Evolutionary conservation across 1,284 basidiomycete genomes (phyloP).

Genomic region (Ceratobasidium sp.): DNA sequence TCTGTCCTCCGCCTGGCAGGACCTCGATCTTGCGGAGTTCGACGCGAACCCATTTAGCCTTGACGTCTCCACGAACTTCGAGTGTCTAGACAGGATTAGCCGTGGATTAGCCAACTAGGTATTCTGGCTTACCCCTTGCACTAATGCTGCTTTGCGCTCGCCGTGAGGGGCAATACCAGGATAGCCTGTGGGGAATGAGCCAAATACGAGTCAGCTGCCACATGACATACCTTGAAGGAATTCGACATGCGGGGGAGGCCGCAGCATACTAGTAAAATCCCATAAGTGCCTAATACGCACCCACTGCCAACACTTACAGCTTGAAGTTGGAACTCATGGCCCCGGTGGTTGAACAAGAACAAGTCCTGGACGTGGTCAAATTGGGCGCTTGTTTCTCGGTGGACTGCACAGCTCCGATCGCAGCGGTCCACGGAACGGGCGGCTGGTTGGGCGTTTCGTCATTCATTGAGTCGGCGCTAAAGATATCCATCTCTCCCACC

Average conservation of each 20-base stretch:
- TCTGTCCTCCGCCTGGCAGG: conserved; percentile 69
- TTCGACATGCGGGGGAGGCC: conserved; percentile 81
- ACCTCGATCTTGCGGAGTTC: conserved; percentile 87
- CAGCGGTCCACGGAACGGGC: background rate
- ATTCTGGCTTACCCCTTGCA: conserved; percentile 70
- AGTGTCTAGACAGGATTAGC: conserved; percentile 46
- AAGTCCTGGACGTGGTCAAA: conserved; percentile 4
- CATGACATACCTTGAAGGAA: conserved; percentile 71
- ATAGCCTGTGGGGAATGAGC: conserved; percentile 60
- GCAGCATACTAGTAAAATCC: conserved; percentile 61
- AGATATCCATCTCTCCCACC: background rate
- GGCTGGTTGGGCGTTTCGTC: background rate
- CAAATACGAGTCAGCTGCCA: conserved; percentile 21
- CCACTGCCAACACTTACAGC: conserved; percentile 5
- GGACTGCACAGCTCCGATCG: background rate
- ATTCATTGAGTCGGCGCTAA: background rate
- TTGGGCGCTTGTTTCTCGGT: conserved; percentile 28
- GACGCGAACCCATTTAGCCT: conserved; percentile 87
- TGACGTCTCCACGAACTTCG: conserved; percentile 68
- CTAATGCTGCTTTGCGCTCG: conserved; percentile 75
- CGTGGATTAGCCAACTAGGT: background rate
- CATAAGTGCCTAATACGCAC: background rate
- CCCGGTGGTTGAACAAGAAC: no score
- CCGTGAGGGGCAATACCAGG: conserved; percentile 77
- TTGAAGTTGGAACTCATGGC: conserved; percentile 36